A percentile compares a stretch with the other conserved stretches of the same genome.
Evolutionary conservation across 2,329 filamentous ascomycete genomes (phyloP).

Genomic region (Pseudogymnoascus sp.): DNA sequence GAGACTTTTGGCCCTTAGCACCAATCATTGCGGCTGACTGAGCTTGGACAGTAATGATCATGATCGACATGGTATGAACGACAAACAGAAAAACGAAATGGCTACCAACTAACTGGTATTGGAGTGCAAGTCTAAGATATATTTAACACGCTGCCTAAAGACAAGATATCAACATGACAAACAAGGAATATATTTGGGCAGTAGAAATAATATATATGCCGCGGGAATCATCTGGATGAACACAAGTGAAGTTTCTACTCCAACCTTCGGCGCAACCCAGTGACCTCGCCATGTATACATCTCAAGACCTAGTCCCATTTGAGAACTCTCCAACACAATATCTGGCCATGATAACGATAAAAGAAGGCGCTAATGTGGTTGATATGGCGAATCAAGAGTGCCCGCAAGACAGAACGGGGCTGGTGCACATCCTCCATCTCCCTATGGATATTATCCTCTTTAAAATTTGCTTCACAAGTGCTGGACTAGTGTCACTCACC

Average conservation of each 20-base stretch:
- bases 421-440: neutral
- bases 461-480: neutral
- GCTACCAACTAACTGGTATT: neutral
- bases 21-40: too few species aligned
- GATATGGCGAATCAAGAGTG: neutral
- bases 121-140: neutral
- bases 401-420: neutral
- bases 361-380: neutral
- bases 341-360: neutral
- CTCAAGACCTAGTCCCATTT: neutral
- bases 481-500: too few species aligned
- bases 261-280: neutral
- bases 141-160: neutral
- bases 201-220: neutral
- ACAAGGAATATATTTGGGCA: neutral
- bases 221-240: neutral
- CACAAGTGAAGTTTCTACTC: neutral
- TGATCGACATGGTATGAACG: neutral
- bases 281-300: neutral
- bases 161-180: neutral
- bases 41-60: neutral
- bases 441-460: constrained; percentile 9
- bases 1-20: too few species aligned
- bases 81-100: neutral
- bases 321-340: neutral